Evolutionary conservation across 1,139 yeast species (phyloP).

Genomic region (Magnusiomyces fungicola): DNA sequence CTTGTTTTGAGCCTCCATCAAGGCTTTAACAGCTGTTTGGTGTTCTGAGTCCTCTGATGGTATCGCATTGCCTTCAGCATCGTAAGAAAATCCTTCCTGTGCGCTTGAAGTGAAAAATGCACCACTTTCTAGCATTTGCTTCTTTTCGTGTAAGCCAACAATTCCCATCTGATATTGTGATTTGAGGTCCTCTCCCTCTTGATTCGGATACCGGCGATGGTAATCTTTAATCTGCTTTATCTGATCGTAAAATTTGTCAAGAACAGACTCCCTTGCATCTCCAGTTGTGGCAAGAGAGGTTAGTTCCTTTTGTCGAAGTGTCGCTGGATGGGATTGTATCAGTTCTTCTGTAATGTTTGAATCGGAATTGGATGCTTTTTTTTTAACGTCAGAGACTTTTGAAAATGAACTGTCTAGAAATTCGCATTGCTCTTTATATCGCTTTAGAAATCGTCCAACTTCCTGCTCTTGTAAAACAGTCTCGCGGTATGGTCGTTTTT

Average conservation of each 20-base stretch:
- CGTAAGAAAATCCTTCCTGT: constrained; percentile 6
- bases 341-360: constrained; percentile 6
- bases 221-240: constrained; percentile 34
- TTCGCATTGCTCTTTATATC: constrained; percentile 38
- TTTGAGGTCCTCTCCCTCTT: constrained; percentile 33
- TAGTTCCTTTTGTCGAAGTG: constrained; percentile 16
- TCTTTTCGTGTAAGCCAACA: constrained; percentile 12
- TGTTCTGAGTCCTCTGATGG: constrained; percentile 5
- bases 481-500: constrained; percentile 37
- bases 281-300: constrained; percentile 9
- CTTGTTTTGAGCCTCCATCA: not conserved
- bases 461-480: constrained; percentile 64
- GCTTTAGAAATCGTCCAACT: constrained; percentile 44
- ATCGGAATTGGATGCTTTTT: constrained; percentile 16
- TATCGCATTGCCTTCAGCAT: constrained; percentile 16
- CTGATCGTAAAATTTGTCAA: constrained; percentile 41
- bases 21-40: not conserved
- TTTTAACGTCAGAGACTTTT: constrained; percentile 7
- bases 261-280: constrained; percentile 18
- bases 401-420: constrained; percentile 24
- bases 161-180: constrained; percentile 33
- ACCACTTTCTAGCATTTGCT: constrained; percentile 12
- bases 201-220: constrained; percentile 31
- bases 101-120: not conserved
- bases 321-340: constrained; percentile 14